A percentile compares a stretch with the other conserved stretches of the same genome.
phyloP scores from a whole-genome alignment of 2,329 filamentous ascomycete genomes.

The Alternaria dauci region DNA sequence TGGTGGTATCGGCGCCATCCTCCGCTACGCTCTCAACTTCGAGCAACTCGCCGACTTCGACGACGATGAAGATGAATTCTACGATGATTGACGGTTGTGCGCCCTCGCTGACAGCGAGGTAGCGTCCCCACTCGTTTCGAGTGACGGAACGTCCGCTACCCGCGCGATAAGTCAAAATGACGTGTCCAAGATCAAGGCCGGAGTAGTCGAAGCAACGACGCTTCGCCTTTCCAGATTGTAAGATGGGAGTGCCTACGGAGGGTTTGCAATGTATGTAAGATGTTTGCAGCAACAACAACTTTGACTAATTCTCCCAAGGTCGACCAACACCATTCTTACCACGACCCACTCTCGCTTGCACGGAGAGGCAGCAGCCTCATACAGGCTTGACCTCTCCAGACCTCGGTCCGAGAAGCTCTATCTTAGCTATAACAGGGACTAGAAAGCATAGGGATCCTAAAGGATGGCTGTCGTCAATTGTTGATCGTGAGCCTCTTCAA shows the following conservation, averaged over 20 bases:
- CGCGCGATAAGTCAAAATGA: conserved; percentile 48
- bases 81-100: conserved; percentile 91
- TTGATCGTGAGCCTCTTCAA: conserved; percentile 40
- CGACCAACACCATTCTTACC: conserved; percentile 50
- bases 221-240: conserved; percentile 54
- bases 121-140: conserved; percentile 68
- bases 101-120: conserved; percentile 89
- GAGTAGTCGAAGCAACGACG: conserved; percentile 43
- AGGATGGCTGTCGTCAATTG: conserved; percentile 38
- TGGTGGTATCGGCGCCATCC: conserved; percentile 94
- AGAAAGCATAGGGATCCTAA: conserved; percentile 20
- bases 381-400: conserved; percentile 24
- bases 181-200: conserved; percentile 41
- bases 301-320: conserved; percentile 30
- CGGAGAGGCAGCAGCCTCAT: conserved; percentile 43
- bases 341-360: conserved; percentile 48
- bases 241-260: conserved; percentile 47
- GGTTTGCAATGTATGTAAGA: conserved; percentile 44
- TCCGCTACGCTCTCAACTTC: conserved; percentile 99
- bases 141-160: conserved; percentile 63
- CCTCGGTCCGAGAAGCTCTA: conserved; percentile 27
- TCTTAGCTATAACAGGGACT: conserved; percentile 24
- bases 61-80: conserved; percentile 81
- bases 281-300: neutral
- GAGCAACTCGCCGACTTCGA: conserved; percentile 95